Conservation (phyloP, 257 asterid genomes). For the Cordia subcordata region DNA sequence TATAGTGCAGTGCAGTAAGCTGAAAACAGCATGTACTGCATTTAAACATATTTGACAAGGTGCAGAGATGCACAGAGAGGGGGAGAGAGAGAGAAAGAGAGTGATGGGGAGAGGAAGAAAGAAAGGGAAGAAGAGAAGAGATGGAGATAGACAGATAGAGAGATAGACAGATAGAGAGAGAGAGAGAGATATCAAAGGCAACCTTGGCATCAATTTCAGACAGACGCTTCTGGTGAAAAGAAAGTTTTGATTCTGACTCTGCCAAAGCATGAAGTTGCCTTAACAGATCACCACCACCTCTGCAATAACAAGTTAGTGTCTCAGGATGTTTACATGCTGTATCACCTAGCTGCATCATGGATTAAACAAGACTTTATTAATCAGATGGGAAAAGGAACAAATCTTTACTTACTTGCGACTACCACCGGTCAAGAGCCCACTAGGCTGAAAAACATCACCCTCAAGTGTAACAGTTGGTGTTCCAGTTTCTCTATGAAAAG, state of each 20-base stretch:
- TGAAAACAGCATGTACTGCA: too few species aligned
- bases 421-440: constrained; percentile 97
- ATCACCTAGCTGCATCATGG: neutral
- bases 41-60: too few species aligned
- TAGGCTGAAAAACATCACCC: constrained; percentile 95
- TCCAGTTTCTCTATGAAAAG: constrained; percentile 61
- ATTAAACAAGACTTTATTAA: neutral
- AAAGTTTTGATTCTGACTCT: constrained; percentile 67
- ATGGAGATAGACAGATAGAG: too few species aligned
- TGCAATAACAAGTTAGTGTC: constrained; percentile 31
- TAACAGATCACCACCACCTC: constrained; percentile 93
- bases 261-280: constrained; percentile 80
- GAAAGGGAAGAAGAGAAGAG: neutral
- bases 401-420: constrained; percentile 71
- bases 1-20: too few species aligned
- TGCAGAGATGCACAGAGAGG: too few species aligned
- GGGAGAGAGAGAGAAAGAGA: neutral
- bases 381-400: constrained; percentile 4
- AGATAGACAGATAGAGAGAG: neutral
- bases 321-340: constrained; percentile 13
- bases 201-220: constrained; percentile 80
- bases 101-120: too few species aligned
- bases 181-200: constrained; percentile 10
- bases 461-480: constrained; percentile 74
- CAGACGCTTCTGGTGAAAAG: constrained; percentile 54